Evolutionary conservation across 768 basidiomycete genomes (phyloP).

Genomic region (Obba rivulosa): DNA sequence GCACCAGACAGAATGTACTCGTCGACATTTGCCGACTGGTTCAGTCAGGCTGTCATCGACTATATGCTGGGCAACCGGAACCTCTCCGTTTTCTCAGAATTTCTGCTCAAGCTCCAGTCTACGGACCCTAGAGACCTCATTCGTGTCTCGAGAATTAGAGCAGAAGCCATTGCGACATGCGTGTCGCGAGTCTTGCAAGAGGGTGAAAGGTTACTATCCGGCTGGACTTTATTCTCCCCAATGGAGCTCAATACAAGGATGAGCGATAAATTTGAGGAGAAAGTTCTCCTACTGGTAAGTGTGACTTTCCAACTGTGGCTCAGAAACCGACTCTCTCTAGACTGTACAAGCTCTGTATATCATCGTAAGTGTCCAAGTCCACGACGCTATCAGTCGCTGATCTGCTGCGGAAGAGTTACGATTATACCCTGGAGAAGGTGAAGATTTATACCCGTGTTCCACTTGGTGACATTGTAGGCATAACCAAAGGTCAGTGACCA

Average conservation of each 20-base stretch:
- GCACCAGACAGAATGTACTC: constrained; percentile 63
- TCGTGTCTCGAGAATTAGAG: constrained; percentile 81
- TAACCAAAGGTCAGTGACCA: constrained; percentile 64
- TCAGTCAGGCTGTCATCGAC: constrained; percentile 93
- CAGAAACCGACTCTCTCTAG: constrained; percentile 14
- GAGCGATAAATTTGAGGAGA: constrained; percentile 88
- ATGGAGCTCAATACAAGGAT: constrained; percentile 66
- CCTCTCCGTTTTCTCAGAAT: constrained; percentile 87
- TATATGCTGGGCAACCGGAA: constrained; percentile 88
- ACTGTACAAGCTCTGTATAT: constrained; percentile 61
- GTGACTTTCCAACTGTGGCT: not conserved
- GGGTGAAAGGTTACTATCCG: constrained; percentile 60
- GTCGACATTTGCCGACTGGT: constrained; percentile 92
- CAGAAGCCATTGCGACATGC: constrained; percentile 89
- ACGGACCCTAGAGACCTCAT: constrained; percentile 91
- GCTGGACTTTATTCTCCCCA: constrained; percentile 92
- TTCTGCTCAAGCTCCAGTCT: constrained; percentile 79
- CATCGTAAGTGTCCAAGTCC: constrained; percentile 45
- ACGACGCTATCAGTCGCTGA: no score
- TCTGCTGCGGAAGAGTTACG: constrained; percentile 62
- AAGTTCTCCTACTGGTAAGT: constrained; percentile 81
- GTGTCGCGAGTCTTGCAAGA: constrained; percentile 46
- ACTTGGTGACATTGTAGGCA: constrained; percentile 67
- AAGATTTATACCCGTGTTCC: constrained; percentile 87
- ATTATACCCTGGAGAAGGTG: constrained; percentile 90